Percentiles rank a stretch among this genome's conserved stretches.
Evolutionary conservation across 2,329 filamentous ascomycete genomes (phyloP).

Genomic region (Phoma sp.): DNA sequence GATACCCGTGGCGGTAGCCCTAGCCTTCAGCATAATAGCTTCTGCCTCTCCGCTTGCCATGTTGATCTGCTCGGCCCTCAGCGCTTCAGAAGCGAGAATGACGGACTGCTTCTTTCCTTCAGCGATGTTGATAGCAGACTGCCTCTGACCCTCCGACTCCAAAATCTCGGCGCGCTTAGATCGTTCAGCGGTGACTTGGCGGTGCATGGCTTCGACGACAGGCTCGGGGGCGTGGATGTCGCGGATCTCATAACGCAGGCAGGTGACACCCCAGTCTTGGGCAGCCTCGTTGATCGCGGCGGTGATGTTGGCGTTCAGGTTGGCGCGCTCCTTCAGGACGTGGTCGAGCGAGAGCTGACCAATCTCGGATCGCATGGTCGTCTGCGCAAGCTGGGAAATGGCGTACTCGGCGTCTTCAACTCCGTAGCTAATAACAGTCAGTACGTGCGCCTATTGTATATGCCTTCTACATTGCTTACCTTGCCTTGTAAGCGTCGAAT

Average conservation of each 20-base stretch:
- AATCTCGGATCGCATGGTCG: conserved; percentile 98
- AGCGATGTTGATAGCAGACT: conserved; percentile 98
- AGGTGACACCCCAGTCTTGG: conserved; percentile 95
- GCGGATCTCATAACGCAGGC: conserved; percentile 95
- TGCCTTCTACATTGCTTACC: conserved; percentile 60
- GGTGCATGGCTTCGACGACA: conserved; percentile 97
- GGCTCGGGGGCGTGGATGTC: conserved; percentile 95
- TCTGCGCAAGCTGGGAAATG: conserved; percentile 96
- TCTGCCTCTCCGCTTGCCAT: conserved; percentile 90
- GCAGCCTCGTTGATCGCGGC: conserved; percentile 98
- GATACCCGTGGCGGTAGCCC: conserved; percentile 86
- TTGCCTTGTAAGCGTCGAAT: conserved; percentile 97
- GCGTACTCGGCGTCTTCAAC: conserved; percentile 99
- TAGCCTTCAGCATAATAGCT: conserved; percentile 85
- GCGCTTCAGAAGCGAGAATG: conserved; percentile 91
- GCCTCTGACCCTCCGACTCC: conserved; percentile 94
- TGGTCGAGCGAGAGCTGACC: conserved; percentile 96
- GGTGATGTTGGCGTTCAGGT: conserved; percentile 98
- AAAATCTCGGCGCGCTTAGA: conserved; percentile 98
- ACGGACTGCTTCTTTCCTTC: conserved; percentile 97
- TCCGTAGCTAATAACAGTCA: conserved; percentile 72
- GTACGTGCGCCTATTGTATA: not conserved
- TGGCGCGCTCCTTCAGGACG: conserved; percentile 94
- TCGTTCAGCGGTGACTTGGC: conserved; percentile 95
- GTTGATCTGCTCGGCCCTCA: conserved; percentile 92